Conservation (phyloP, 345 rosid genomes). For the Hypericum androsaemum region DNA sequence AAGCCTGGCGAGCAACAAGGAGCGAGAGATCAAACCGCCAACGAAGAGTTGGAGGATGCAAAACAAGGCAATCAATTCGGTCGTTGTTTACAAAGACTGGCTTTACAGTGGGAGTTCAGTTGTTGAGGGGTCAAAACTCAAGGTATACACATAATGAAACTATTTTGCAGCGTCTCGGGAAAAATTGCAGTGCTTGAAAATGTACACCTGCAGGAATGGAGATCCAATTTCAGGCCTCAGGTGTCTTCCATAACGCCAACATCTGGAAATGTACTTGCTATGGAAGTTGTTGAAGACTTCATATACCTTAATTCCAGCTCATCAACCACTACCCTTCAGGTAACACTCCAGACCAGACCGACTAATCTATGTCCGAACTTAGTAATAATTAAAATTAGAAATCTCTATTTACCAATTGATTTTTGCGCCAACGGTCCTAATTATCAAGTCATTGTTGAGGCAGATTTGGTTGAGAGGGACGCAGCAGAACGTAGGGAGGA, state of each 20-base stretch:
- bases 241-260: conserved; percentile 41
- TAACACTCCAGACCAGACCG: conserved; percentile 12
- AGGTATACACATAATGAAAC: conserved; percentile 29
- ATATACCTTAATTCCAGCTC: conserved; percentile 65
- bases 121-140: conserved; percentile 61
- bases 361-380: too few relatives aligned
- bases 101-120: conserved; percentile 58
- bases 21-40: conserved; percentile 64
- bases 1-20: conserved; percentile 33
- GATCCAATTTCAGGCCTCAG: conserved; percentile 49
- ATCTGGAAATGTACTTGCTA: conserved; percentile 39
- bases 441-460: too few relatives aligned
- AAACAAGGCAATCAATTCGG: conserved; percentile 51
- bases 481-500: conserved; percentile 74
- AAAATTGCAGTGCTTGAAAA: conserved; percentile 4
- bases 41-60: conserved; percentile 62
- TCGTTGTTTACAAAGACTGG: conserved; percentile 68
- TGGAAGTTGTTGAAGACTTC: conserved; percentile 85
- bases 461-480: conserved; percentile 84
- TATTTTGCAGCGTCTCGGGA: not conserved
- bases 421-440: too few relatives aligned
- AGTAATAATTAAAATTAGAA: too few relatives aligned
- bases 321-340: conserved; percentile 68
- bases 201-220: conserved; percentile 51
- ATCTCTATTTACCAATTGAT: too few relatives aligned